These are phyloP conservation scores for Verbena officinalis DNA, from an alignment of 257 asterid genomes.

Conservation along the genomic window DNA sequence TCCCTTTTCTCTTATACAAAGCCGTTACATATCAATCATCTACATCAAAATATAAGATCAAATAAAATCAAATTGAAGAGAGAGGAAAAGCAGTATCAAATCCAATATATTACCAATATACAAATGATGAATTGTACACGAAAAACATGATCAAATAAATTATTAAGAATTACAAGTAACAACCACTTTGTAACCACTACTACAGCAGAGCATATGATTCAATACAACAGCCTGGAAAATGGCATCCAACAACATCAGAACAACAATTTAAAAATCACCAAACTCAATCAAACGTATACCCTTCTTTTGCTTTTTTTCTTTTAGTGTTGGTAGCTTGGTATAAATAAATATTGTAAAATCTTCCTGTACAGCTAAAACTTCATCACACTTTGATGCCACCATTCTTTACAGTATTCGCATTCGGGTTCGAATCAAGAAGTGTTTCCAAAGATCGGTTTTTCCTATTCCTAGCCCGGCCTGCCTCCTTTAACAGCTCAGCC, in stretches of 20 bases:
- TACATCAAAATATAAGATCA: too few relatives aligned
- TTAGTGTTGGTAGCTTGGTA: conserved; percentile 28
- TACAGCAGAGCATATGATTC: conserved; percentile 14
- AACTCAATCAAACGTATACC: conserved; percentile 50
- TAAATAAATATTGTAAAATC: conserved; percentile 36
- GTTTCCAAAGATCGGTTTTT: conserved; percentile 80
- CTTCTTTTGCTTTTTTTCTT: conserved; percentile 34
- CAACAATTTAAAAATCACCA: conserved; percentile 42
- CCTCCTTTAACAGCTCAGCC: conserved; percentile 83
- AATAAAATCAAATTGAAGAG: too few relatives aligned
- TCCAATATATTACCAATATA: conserved; percentile 30
- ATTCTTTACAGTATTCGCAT: conserved; percentile 36
- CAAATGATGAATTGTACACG: conserved; percentile 36
- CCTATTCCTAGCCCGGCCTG: conserved; percentile 69
- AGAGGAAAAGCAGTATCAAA: conserved; percentile 1
- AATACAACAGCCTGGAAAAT: conserved; percentile 39
- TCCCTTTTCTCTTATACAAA: too few relatives aligned
- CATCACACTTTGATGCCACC: conserved; percentile 60
- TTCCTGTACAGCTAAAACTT: conserved; percentile 51
- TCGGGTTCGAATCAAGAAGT: conserved; percentile 69
- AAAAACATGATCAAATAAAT: conserved; percentile 29
- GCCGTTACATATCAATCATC: too few relatives aligned
- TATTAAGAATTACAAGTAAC: conserved; percentile 29
- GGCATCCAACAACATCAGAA: conserved; percentile 41
- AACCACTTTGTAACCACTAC: conserved; percentile 17